Conservation (phyloP, 331 rosid genomes). For the Prunus yedoensis region DNA sequence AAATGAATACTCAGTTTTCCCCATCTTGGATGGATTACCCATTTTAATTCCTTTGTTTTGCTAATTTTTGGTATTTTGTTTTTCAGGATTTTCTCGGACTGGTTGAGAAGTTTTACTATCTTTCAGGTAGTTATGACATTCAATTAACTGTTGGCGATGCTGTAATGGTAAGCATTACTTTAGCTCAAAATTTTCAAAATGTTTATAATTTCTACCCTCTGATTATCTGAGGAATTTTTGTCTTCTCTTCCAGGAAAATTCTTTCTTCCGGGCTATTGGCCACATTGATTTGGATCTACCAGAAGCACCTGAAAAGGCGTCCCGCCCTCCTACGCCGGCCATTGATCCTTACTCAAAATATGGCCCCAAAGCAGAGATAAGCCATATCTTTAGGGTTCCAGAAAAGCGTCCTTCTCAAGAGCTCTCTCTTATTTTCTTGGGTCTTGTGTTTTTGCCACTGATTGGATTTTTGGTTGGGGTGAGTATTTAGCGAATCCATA, state of each 20-base stretch:
- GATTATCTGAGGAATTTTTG: slow-evolving; percentile 28
- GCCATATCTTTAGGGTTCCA: slow-evolving; percentile 83
- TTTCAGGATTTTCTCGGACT: slow-evolving; percentile 92
- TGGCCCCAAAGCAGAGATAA: slow-evolving; percentile 85
- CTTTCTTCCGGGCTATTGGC: slow-evolving; percentile 73
- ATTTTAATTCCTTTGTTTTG: slow-evolving; percentile 18
- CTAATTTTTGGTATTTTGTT: slow-evolving; percentile 32
- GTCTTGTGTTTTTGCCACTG: slow-evolving; percentile 70
- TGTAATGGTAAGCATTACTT: slow-evolving; percentile 68
- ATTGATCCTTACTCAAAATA: slow-evolving; percentile 73
- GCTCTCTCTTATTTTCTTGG: slow-evolving; percentile 84
- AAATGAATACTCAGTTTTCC: not conserved
- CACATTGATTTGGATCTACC: slow-evolving; percentile 86
- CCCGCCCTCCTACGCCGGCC: slow-evolving; percentile 70
- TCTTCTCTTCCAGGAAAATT: slow-evolving; percentile 75
- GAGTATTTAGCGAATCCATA: slow-evolving; percentile 30
- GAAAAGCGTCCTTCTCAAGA: slow-evolving; percentile 86
- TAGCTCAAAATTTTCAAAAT: slow-evolving; percentile 2
- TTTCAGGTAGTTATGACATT: slow-evolving; percentile 83
- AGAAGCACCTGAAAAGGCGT: slow-evolving; percentile 90
- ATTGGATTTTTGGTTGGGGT: slow-evolving; percentile 89
- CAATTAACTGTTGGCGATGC: slow-evolving; percentile 91
- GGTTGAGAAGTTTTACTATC: slow-evolving; percentile 90
- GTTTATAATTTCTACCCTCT: not conserved
- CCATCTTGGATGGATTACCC: slow-evolving; percentile 1